Evolutionary conservation across 2,329 filamentous ascomycete species (phyloP), one percentile per base, ranked within the genome.

Genomic region (Penicillium sp.): DNA sequence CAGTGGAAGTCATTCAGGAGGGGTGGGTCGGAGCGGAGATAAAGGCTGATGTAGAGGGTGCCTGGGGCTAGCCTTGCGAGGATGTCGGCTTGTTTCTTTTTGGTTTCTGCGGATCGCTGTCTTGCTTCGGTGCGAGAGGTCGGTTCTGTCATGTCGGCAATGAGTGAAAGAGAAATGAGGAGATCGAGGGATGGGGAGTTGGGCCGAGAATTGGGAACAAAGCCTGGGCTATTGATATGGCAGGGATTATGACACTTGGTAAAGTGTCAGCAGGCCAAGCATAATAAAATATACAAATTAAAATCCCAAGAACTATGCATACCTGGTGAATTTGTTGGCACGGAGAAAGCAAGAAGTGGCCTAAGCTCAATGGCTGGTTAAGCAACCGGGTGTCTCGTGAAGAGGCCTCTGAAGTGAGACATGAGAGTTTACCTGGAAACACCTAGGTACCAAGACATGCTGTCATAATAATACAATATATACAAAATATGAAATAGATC

Each of bases 1-100:
- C 56, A 58, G 39, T 58, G 53, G 16, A 56, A 58, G 39, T 58
- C 56, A 32, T 55, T 51, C 18, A 34, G 42, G 29, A 44, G 23
- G 2, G 51, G 51, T 13, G 51, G 44, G 23, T 53, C 51, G 8
- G 44, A 53, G 36, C 51, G 51, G 16, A 48, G 30, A 11, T 48
- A 53, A 30, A 53, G 51, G 30, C 10, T 35, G 3, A 53, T 42
- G 38, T 48, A 23, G 19, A 53, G 51, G 13, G 44, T 16, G 16
- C 6, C 11, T 23, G 23, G 44, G 4, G 50, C 11, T 13, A 53
- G 43, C 3, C 9, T 16, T 1, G 23, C 30, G 3, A 47, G 38
- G 14, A 23, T 23, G 3, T 38, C 16, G 32, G 44, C 16, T 48
- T 53, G 51, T 19, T 53, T 40, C 11, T 46, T 46, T 32, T 23